A percentile compares a stretch with the other conserved stretches of the same genome.
phyloP scores from a whole-genome alignment of 176 grass and related monocot genomes.

The Saccharum spontaneum region DNA sequence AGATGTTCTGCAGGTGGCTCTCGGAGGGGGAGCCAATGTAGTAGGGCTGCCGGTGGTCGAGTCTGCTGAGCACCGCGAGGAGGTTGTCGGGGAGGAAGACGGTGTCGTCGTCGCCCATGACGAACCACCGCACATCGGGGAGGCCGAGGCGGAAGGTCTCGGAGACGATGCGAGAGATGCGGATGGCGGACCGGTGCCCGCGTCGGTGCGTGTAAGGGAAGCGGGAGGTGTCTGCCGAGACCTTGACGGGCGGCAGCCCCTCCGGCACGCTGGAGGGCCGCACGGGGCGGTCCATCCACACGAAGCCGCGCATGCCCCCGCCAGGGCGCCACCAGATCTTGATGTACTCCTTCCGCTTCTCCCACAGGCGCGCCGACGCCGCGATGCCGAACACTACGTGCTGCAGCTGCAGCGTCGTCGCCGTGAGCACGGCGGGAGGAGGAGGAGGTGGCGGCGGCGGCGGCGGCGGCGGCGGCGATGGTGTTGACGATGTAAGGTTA shows the following conservation, averaged over 20 bases:
- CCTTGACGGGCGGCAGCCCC: constrained; percentile 59
- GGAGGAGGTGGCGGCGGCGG: constrained; percentile 8
- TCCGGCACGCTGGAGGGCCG: constrained; percentile 50
- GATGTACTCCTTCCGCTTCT: constrained; percentile 94
- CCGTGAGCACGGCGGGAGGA: constrained; percentile 12
- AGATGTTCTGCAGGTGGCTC: constrained; percentile 91
- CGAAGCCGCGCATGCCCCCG: constrained; percentile 77
- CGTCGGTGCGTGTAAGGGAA: constrained; percentile 87
- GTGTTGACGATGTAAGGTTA: not conserved
- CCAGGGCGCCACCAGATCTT: constrained; percentile 77
- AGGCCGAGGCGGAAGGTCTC: constrained; percentile 88
- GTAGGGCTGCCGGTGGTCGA: constrained; percentile 87
- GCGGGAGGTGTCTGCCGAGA: constrained; percentile 67
- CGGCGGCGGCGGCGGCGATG: not conserved
- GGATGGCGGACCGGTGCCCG: constrained; percentile 85
- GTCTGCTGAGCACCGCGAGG: constrained; percentile 56
- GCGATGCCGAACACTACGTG: constrained; percentile 98
- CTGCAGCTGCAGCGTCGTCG: constrained; percentile 81
- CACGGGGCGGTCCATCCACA: constrained; percentile 82
- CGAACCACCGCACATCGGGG: constrained; percentile 74
- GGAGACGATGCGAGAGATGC: constrained; percentile 94
- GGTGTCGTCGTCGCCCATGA: constrained; percentile 98
- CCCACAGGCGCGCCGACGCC: constrained; percentile 76
- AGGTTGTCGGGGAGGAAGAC: constrained; percentile 92
- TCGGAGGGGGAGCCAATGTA: constrained; percentile 93